A percentile compares a stretch with the other conserved stretches of the same genome.
Evolutionary conservation across 2,329 filamentous ascomycete genomes (phyloP).

Genomic region (Fusarium gaditjirri): DNA sequence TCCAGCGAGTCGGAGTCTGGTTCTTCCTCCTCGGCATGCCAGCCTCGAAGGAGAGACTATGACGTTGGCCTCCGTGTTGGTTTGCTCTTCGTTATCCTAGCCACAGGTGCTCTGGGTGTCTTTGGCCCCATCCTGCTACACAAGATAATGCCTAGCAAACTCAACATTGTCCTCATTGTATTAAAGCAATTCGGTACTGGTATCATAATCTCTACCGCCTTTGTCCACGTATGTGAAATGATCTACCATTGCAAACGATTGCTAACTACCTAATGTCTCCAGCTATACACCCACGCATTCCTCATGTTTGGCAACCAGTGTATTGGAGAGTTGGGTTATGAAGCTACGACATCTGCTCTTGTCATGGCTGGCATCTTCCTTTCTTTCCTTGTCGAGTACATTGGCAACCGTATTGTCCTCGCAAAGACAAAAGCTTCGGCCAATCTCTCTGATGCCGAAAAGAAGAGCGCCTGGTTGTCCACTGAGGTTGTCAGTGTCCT

Average conservation of each 20-base stretch:
- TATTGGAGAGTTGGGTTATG: constrained; percentile 72
- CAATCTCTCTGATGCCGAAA: constrained; percentile 40
- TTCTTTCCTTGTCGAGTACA: constrained; percentile 77
- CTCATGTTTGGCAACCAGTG: constrained; percentile 80
- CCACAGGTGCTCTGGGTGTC: constrained; percentile 74
- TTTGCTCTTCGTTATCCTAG: constrained; percentile 76
- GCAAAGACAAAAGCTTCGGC: constrained; percentile 47
- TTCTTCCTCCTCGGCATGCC: constrained; percentile 57
- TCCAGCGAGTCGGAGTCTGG: constrained; percentile 20
- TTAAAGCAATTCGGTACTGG: constrained; percentile 81
- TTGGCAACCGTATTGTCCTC: constrained; percentile 68
- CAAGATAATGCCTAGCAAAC: constrained; percentile 63
- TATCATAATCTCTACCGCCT: constrained; percentile 77
- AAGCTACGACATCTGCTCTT: constrained; percentile 75
- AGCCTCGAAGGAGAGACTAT: constrained; percentile 64
- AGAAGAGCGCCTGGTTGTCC: constrained; percentile 43
- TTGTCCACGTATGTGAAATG: constrained; percentile 67
- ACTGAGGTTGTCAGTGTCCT: constrained; percentile 69
- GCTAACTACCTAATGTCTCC: background rate
- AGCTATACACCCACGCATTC: constrained; percentile 78
- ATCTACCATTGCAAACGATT: background rate
- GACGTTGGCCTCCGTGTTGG: constrained; percentile 76
- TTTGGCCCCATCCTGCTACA: constrained; percentile 74
- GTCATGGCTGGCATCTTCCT: constrained; percentile 79
- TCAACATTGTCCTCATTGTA: constrained; percentile 65